Conservation (phyloP, 345 rosid species). For the Erodium maritimum region DNA sequence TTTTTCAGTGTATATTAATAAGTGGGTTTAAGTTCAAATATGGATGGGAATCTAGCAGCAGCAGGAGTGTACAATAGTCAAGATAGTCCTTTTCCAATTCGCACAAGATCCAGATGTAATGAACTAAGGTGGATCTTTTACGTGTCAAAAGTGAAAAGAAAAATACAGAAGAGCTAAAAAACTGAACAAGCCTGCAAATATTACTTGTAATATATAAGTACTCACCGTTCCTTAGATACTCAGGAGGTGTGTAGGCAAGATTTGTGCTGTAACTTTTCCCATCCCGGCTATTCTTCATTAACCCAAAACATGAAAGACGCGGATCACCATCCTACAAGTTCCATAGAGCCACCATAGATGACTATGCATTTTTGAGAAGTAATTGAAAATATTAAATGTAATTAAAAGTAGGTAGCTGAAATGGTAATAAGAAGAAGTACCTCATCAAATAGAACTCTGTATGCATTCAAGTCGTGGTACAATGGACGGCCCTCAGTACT, state of each 20-base stretch:
- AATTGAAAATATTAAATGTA: not conserved
- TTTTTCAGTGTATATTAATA: too few species aligned
- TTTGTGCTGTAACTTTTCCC: constrained; percentile 94
- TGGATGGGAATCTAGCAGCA: too few species aligned
- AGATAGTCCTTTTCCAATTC: too few species aligned
- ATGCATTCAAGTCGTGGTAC: constrained; percentile 72
- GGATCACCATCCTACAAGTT: constrained; percentile 85
- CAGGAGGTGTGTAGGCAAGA: constrained; percentile 96
- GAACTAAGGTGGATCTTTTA: too few species aligned
- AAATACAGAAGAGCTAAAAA: too few species aligned
- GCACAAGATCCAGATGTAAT: too few species aligned
- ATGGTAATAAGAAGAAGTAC: constrained; percentile 20
- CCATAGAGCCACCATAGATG: constrained; percentile 7
- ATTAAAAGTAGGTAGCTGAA: not conserved
- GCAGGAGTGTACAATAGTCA: too few species aligned
- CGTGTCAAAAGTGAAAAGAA: too few species aligned
- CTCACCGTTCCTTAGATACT: constrained; percentile 78
- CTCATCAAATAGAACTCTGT: constrained; percentile 81
- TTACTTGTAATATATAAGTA: not conserved
- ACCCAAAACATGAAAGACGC: constrained; percentile 91
- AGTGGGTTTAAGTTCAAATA: too few species aligned
- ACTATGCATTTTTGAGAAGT: not conserved
- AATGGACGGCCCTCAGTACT: constrained; percentile 47
- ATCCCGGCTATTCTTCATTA: constrained; percentile 91
- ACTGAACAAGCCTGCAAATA: too few species aligned